These are phyloP conservation scores for Hypoxylon sp. DNA, from an alignment of 2,329 filamentous ascomycete genomes.

Conservation along the genomic window DNA sequence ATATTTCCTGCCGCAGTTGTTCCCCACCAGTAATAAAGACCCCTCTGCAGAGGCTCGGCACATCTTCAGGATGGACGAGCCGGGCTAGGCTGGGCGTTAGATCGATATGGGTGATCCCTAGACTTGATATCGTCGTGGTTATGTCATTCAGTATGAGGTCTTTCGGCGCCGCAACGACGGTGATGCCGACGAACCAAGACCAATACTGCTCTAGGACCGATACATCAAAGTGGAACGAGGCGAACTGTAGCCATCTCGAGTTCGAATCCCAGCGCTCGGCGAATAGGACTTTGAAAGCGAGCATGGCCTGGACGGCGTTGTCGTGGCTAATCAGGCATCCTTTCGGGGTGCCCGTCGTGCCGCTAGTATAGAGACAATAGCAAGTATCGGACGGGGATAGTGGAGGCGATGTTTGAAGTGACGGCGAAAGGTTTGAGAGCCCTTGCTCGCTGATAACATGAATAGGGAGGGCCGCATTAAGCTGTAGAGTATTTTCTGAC, in stretches of 20 bases:
- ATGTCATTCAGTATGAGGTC: conserved; percentile 91
- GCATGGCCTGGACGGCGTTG: conserved; percentile 90
- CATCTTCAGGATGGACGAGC: conserved; percentile 82
- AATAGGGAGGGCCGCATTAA: conserved; percentile 53
- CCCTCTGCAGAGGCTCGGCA: conserved; percentile 82
- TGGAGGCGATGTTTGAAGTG: conserved; percentile 49
- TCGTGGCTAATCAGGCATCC: conserved; percentile 91
- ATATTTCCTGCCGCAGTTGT: conserved; percentile 87
- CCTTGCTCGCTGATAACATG: conserved; percentile 54
- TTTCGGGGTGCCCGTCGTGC: conserved; percentile 88
- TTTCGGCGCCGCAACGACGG: conserved; percentile 83
- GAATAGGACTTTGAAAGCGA: conserved; percentile 87
- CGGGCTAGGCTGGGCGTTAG: conserved; percentile 89
- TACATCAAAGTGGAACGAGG: conserved; percentile 94
- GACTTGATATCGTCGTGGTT: conserved; percentile 76
- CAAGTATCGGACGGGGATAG: conserved; percentile 71
- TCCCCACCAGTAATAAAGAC: conserved; percentile 96
- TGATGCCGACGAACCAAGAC: conserved; percentile 93
- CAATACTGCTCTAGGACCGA: conserved; percentile 95
- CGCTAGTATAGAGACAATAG: conserved; percentile 90
- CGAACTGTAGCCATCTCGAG: conserved; percentile 92
- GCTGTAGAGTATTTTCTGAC: conserved; percentile 51
- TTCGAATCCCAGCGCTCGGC: conserved; percentile 77
- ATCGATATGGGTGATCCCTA: conserved; percentile 91
- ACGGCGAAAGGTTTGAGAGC: conserved; percentile 49